phyloP scores from a whole-genome alignment of 2,329 filamentous ascomycete genomes.

The Cytospora paraplurivora region DNA sequence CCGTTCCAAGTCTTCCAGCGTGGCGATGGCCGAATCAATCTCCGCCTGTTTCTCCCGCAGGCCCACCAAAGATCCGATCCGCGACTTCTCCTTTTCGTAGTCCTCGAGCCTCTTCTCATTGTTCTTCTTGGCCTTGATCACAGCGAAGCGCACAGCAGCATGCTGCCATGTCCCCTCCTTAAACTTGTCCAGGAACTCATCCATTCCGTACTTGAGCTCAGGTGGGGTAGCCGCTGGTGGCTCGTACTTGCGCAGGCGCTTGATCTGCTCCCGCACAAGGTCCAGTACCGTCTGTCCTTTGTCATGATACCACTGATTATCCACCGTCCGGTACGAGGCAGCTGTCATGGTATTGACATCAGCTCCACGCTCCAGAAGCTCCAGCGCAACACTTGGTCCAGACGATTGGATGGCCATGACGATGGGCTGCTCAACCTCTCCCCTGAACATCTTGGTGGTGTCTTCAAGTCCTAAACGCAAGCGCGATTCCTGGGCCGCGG shows the following conservation, averaged over 20 bases:
- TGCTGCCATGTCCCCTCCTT: slow-evolving; percentile 61
- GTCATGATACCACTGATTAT: slow-evolving; percentile 36
- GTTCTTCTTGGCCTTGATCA: slow-evolving; percentile 37
- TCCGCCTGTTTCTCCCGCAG: slow-evolving; percentile 57
- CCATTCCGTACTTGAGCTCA: slow-evolving; percentile 37
- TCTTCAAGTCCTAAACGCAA: slow-evolving; percentile 45
- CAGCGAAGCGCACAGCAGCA: slow-evolving; percentile 51
- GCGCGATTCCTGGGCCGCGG: slow-evolving; percentile 40
- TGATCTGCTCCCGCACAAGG: slow-evolving; percentile 55
- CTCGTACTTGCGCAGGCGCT: slow-evolving; percentile 50
- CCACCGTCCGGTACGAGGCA: slow-evolving; percentile 40
- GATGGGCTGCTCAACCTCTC: slow-evolving; percentile 63
- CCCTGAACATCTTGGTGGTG: slow-evolving; percentile 52
- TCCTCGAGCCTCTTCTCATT: slow-evolving; percentile 39
- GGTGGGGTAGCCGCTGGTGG: slow-evolving; percentile 37
- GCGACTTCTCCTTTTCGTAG: slow-evolving; percentile 41
- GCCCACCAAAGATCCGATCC: slow-evolving; percentile 37
- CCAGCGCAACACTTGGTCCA: slow-evolving; percentile 50
- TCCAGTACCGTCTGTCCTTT: slow-evolving; percentile 60
- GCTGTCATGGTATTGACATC: slow-evolving; percentile 64
- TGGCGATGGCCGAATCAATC: slow-evolving; percentile 51
- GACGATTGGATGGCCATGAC: slow-evolving; percentile 60
- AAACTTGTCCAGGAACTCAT: slow-evolving; percentile 58
- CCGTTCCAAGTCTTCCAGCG: slow-evolving; percentile 58
- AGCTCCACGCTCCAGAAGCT: slow-evolving; percentile 64